Percentiles rank a stretch among this genome's conserved stretches.
Evolutionary conservation across 2,329 filamentous ascomycete genomes (phyloP).

Genomic region (Arthrobotrys entomopaga): DNA sequence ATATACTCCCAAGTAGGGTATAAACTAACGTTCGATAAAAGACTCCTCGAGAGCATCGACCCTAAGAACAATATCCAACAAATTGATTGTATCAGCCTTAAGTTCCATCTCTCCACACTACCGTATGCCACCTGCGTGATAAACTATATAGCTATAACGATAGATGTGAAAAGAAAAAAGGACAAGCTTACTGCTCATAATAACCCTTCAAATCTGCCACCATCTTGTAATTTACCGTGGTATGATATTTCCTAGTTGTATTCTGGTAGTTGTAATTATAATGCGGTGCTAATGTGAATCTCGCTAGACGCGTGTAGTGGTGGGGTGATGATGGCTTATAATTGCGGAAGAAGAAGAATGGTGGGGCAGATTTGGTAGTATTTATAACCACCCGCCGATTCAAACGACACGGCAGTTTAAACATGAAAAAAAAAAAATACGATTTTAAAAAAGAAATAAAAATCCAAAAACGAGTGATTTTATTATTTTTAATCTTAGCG

Average conservation of each 20-base stretch:
- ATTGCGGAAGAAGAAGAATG: too few species aligned
- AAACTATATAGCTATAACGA: too few species aligned
- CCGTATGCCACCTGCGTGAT: too few species aligned
- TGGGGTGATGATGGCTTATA: neutral
- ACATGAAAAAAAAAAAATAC: conserved; percentile 26
- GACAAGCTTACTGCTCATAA: conserved; percentile 37
- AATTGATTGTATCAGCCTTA: conserved; percentile 20
- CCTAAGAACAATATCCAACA: conserved; percentile 48
- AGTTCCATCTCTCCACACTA: neutral
- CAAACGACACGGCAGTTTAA: conserved; percentile 29
- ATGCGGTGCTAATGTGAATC: neutral
- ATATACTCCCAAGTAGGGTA: neutral
- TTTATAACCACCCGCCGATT: conserved; percentile 27
- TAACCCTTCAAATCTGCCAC: conserved; percentile 46
- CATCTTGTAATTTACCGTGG: conserved; percentile 23
- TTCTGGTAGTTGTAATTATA: neutral
- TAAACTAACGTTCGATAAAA: conserved; percentile 60
- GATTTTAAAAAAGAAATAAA: neutral
- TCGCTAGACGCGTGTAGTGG: conserved; percentile 5
- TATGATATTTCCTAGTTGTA: conserved; percentile 16
- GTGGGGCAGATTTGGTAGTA: conserved; percentile 39
- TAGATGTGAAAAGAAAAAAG: neutral
- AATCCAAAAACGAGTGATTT: conserved; percentile 34
- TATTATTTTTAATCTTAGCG: neutral
- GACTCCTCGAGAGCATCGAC: conserved; percentile 60